phyloP scores from a whole-genome alignment of 805 yeast genomes.

The Saccharomycopsis babjevae region DNA sequence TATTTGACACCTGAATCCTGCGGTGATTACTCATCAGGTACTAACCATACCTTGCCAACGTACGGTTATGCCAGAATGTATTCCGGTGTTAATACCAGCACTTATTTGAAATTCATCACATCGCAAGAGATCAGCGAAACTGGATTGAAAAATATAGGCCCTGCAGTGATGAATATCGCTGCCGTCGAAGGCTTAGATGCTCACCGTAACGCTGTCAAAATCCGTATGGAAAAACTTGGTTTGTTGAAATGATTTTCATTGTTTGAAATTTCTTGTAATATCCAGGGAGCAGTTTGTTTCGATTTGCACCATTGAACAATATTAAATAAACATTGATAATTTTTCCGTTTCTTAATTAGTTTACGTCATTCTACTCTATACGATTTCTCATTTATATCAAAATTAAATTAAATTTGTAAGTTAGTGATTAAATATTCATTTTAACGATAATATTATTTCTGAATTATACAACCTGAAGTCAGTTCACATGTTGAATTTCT shows the following conservation, averaged over 20 bases:
- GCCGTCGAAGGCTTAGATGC: conserved; percentile 95
- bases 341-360: no score
- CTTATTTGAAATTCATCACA: conserved; percentile 92
- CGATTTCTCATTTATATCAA: no score
- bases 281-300: no score
- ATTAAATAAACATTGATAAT: no score
- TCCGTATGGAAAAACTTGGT: conserved; percentile 80
- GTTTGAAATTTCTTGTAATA: not conserved
- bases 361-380: no score
- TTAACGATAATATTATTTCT: no score
- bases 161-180: conserved; percentile 92
- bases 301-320: no score
- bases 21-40: conserved; percentile 97
- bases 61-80: conserved; percentile 97
- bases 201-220: conserved; percentile 93
- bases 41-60: conserved; percentile 97
- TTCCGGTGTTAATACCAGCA: conserved; percentile 92
- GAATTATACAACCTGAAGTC: no score
- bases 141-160: conserved; percentile 85
- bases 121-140: conserved; percentile 80
- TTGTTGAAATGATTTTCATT: conserved; percentile 20
- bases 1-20: conserved; percentile 94
- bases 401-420: no score
- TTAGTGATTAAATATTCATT: no score
- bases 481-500: no score